These are phyloP conservation scores for Smittium mucronatum DNA, from an alignment of 371 early-diverging fungal genomes.

Conservation along the genomic window DNA sequence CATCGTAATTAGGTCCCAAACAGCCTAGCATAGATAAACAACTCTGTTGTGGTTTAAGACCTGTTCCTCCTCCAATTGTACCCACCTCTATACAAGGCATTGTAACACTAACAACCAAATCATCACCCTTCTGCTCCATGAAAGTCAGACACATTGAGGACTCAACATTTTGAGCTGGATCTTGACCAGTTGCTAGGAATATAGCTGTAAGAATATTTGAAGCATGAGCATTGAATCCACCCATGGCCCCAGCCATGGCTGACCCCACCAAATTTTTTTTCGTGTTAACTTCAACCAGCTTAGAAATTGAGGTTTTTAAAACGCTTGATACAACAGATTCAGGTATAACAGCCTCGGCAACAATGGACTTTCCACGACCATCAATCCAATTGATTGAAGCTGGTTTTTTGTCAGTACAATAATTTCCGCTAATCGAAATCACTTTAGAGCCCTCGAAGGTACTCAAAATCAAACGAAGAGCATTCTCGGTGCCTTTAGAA, in stretches of 20 bases:
- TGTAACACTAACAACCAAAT: constrained; percentile 73
- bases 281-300: constrained; percentile 66
- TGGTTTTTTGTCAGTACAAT: constrained; percentile 96
- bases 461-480: constrained; percentile 44
- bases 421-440: constrained; percentile 81
- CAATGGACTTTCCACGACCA: constrained; percentile 92
- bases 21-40: constrained; percentile 84
- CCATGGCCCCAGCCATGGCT: constrained; percentile 88
- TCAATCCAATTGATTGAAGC: constrained; percentile 96
- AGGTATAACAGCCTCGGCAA: constrained; percentile 76
- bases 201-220: constrained; percentile 93
- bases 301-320: constrained; percentile 73
- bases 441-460: constrained; percentile 65
- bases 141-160: constrained; percentile 86
- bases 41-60: constrained; percentile 73
- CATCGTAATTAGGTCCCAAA: constrained; percentile 62
- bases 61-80: constrained; percentile 92
- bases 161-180: constrained; percentile 95
- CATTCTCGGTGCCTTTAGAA: constrained; percentile 85
- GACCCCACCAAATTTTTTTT: constrained; percentile 87
- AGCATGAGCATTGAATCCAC: constrained; percentile 95
- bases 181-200: constrained; percentile 91
- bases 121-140: constrained; percentile 76
- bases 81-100: constrained; percentile 97
- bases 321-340: constrained; percentile 64